Percentiles rank a stretch among this genome's conserved stretches.
phyloP scores from a whole-genome alignment of 371 early-diverging fungal species.

The Syncephalastrum monosporum region DNA sequence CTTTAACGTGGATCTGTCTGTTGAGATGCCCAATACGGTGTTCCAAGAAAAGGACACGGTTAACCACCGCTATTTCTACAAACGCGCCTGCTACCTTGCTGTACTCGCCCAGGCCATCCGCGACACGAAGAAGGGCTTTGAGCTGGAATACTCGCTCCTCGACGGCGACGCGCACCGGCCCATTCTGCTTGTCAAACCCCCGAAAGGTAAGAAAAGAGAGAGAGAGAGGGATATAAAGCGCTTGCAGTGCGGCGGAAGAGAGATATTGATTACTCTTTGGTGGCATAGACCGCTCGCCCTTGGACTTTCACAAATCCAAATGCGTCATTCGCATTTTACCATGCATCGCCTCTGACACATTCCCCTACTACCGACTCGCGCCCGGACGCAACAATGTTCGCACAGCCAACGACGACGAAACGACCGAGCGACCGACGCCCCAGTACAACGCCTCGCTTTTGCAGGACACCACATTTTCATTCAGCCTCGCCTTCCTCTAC shows the following conservation, averaged over 20 bases:
- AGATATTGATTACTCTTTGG: background rate
- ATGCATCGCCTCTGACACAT: slow-evolving; percentile 56
- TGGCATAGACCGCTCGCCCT: slow-evolving; percentile 50
- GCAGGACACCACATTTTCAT: slow-evolving; percentile 69
- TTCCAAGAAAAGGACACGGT: slow-evolving; percentile 92
- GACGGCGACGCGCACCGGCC: slow-evolving; percentile 79
- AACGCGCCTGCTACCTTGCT: slow-evolving; percentile 90
- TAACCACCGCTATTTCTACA: slow-evolving; percentile 94
- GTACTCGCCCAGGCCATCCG: slow-evolving; percentile 55
- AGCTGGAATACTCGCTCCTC: slow-evolving; percentile 58
- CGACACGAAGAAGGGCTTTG: slow-evolving; percentile 53
- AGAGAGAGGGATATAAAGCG: too few species aligned
- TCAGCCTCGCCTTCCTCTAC: slow-evolving; percentile 80
- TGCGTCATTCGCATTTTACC: slow-evolving; percentile 84
- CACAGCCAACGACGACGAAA: slow-evolving; percentile 25
- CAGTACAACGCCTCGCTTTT: slow-evolving; percentile 88
- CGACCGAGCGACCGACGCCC: slow-evolving; percentile 69
- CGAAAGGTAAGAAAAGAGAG: slow-evolving; percentile 36
- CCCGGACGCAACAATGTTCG: slow-evolving; percentile 87
- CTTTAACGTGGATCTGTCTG: slow-evolving; percentile 87
- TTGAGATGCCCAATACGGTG: slow-evolving; percentile 87
- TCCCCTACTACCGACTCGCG: slow-evolving; percentile 71
- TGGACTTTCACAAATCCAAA: slow-evolving; percentile 58
- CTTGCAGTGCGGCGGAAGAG: too few species aligned
- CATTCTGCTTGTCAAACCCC: slow-evolving; percentile 65